Conservation (phyloP, 768 basidiomycete species). For the Tylopilus sp. region DNA sequence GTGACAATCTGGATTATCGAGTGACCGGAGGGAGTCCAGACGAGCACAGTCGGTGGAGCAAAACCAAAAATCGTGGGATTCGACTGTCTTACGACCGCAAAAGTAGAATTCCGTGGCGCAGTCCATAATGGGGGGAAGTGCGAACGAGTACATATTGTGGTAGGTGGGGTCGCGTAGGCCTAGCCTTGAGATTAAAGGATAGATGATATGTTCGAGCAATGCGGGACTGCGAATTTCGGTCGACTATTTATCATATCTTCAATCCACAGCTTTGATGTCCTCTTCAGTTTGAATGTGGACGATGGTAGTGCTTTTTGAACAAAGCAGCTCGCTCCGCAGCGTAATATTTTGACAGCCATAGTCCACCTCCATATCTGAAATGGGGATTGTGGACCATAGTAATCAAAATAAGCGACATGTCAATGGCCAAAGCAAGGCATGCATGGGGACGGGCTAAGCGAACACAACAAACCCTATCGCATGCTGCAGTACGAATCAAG, state of each 20-base stretch:
- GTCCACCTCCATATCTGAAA: slow-evolving; percentile 1
- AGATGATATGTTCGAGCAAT: background rate
- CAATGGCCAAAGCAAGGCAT: slow-evolving; percentile 1
- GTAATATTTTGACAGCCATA: background rate
- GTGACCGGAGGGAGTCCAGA: slow-evolving; percentile 25
- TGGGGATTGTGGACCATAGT: slow-evolving; percentile 4
- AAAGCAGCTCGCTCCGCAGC: slow-evolving; percentile 3
- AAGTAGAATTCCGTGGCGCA: slow-evolving; percentile 19
- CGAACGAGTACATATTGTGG: background rate
- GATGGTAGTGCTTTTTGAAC: background rate
- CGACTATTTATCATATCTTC: slow-evolving; percentile 12
- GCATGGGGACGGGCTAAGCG: no score
- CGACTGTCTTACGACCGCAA: slow-evolving; percentile 23
- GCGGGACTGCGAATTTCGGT: background rate
- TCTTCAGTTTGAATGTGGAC: slow-evolving; percentile 6
- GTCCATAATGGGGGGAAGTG: slow-evolving; percentile 9
- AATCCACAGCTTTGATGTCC: slow-evolving; percentile 5
- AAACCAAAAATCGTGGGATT: slow-evolving; percentile 28
- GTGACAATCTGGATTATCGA: slow-evolving; percentile 20
- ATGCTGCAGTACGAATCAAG: no score
- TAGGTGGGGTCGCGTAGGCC: background rate
- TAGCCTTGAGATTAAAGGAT: background rate
- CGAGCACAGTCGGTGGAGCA: slow-evolving; percentile 29
- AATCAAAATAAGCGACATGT: background rate
- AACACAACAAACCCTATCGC: no score